These are phyloP conservation scores for Dichomitus squalens DNA, from an alignment of 1,284 basidiomycete species.

Conservation along the genomic window DNA sequence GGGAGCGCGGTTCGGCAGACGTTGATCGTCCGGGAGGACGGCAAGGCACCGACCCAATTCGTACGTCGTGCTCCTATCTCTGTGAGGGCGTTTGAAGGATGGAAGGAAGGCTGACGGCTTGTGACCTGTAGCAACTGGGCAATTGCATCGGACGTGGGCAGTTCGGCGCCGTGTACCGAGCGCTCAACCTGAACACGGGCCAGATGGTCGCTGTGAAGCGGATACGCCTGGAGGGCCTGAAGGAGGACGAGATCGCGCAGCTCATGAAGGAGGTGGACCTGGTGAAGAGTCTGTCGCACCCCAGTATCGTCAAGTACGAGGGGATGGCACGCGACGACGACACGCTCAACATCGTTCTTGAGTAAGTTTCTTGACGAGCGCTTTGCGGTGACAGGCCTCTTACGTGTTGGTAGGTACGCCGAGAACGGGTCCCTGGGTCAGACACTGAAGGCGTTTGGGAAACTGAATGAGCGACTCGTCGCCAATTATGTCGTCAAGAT, in stretches of 20 bases:
- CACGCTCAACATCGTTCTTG: slow-evolving; percentile 88
- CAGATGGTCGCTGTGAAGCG: slow-evolving; percentile 96
- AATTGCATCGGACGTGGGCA: slow-evolving; percentile 97
- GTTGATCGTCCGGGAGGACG: slow-evolving; percentile 81
- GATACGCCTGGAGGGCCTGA: slow-evolving; percentile 83
- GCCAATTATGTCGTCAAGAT: slow-evolving; percentile 93
- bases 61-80: slow-evolving; percentile 64
- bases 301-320: slow-evolving; percentile 95
- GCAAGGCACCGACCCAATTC: slow-evolving; percentile 80
- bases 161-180: slow-evolving; percentile 94
- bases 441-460: slow-evolving; percentile 89
- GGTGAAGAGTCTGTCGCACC: slow-evolving; percentile 86
- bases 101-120: too few species aligned
- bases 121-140: slow-evolving; percentile 96
- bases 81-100: too few species aligned
- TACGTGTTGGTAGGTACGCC: slow-evolving; percentile 66
- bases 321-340: slow-evolving; percentile 91
- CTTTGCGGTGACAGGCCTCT: slow-evolving; percentile 26
- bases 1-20: slow-evolving; percentile 71
- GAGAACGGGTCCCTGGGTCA: slow-evolving; percentile 94
- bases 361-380: slow-evolving; percentile 57
- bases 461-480: slow-evolving; percentile 87
- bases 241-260: slow-evolving; percentile 83
- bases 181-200: slow-evolving; percentile 88
- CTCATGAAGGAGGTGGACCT: slow-evolving; percentile 92